Evolutionary conservation across 352 stramenopile genomes (phyloP).

Genomic region (Globisporangium yorkense): DNA sequence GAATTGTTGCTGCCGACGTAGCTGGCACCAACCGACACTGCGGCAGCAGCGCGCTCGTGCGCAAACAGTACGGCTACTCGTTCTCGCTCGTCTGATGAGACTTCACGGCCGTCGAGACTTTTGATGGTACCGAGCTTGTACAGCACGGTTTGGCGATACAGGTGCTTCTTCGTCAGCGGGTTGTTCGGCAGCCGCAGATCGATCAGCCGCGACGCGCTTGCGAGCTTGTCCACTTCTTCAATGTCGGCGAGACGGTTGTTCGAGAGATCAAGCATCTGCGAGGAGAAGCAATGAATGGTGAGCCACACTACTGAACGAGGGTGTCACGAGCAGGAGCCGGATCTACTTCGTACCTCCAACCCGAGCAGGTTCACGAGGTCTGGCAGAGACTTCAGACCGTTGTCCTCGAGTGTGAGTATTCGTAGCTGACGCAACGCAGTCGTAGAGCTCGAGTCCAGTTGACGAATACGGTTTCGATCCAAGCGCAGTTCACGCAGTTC

Average conservation of each 20-base stretch:
- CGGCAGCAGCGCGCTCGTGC: conserved; percentile 45
- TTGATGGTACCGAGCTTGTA: conserved; percentile 50
- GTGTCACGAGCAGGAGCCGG: not conserved
- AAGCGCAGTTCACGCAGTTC: conserved; percentile 67
- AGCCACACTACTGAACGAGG: not conserved
- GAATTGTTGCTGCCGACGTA: conserved; percentile 3
- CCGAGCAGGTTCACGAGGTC: conserved; percentile 61
- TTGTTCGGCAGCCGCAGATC: conserved; percentile 70
- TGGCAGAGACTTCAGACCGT: conserved; percentile 62
- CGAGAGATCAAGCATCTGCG: conserved; percentile 59
- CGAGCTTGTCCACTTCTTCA: conserved; percentile 76
- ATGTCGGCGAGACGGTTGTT: conserved; percentile 76
- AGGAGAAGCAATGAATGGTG: not conserved
- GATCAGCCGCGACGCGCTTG: conserved; percentile 41
- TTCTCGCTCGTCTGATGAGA: conserved; percentile 73
- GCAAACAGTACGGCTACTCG: conserved; percentile 61
- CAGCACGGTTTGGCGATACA: conserved; percentile 70
- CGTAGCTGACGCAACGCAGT: conserved; percentile 43
- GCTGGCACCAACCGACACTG: conserved; percentile 10
- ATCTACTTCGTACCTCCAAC: conserved; percentile 45
- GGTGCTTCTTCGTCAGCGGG: conserved; percentile 71
- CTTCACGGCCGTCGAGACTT: conserved; percentile 60
- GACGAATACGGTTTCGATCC: conserved; percentile 82
- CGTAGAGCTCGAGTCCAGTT: conserved; percentile 56
- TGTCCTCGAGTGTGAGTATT: conserved; percentile 70